Conservation (phyloP, 352 stramenopile genomes). For the Pythium monospermum region DNA sequence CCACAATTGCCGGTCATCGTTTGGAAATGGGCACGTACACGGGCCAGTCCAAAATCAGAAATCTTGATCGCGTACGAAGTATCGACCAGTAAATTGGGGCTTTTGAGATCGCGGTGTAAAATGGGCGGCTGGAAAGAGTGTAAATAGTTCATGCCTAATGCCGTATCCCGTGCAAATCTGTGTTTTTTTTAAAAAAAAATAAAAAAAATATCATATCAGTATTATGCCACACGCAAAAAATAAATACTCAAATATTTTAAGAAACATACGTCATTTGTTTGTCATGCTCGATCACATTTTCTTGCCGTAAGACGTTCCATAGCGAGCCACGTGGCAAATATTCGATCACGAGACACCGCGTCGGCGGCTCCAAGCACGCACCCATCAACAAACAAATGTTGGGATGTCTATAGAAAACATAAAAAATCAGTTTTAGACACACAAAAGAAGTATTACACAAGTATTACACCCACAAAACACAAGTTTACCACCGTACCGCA, state of each 20-base stretch:
- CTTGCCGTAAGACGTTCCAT: conserved; percentile 84
- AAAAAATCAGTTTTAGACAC: too few species aligned
- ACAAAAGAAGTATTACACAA: too few species aligned
- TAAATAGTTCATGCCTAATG: conserved; percentile 85
- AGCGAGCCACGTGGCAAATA: conserved; percentile 77
- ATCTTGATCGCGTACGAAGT: conserved; percentile 83
- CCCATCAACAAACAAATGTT: conserved; percentile 86
- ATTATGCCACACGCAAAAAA: background rate
- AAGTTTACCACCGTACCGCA: conserved; percentile 50
- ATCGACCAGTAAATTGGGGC: conserved; percentile 77
- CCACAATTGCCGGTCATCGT: conserved; percentile 87
- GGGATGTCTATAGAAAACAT: conserved; percentile 61
- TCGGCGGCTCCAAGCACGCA: conserved; percentile 72
- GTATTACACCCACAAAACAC: too few species aligned
- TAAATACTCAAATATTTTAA: background rate
- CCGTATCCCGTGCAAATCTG: conserved; percentile 76
- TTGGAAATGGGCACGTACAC: conserved; percentile 79
- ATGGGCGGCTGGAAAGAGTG: conserved; percentile 85
- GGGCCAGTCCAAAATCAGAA: conserved; percentile 83
- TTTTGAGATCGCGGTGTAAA: conserved; percentile 85
- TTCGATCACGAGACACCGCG: conserved; percentile 82
- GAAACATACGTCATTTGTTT: conserved; percentile 64
- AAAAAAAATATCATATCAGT: background rate
- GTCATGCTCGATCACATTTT: conserved; percentile 55
- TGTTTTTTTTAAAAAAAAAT: too few species aligned